Percentiles rank a stretch among this genome's conserved stretches.
These are phyloP conservation scores for Sporopachydermia lactativora DNA, from an alignment of 805 yeast species.

Conservation along the genomic window DNA sequence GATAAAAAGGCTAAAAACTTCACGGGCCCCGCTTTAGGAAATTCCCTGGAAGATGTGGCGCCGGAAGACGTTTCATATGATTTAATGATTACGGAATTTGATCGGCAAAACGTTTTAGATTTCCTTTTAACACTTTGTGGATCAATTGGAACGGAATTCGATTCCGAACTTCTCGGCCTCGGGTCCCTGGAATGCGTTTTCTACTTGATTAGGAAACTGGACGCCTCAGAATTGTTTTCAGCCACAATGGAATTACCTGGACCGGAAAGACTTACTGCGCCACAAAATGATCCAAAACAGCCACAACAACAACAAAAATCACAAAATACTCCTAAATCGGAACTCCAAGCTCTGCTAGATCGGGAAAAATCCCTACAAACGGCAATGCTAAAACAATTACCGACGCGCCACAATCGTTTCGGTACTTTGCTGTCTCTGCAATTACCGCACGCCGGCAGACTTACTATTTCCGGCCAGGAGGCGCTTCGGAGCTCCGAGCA, in stretches of 20 bases:
- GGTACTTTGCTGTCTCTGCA: slow-evolving; percentile 74
- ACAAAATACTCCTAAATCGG: background rate
- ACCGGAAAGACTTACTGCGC: background rate
- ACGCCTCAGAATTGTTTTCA: slow-evolving; percentile 20
- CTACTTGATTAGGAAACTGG: slow-evolving; percentile 44
- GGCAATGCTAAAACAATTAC: slow-evolving; percentile 32
- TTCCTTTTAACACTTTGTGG: slow-evolving; percentile 60
- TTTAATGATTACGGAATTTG: slow-evolving; percentile 41
- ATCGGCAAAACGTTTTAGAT: slow-evolving; percentile 58
- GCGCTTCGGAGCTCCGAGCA: slow-evolving; percentile 37
- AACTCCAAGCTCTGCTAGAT: slow-evolving; percentile 31
- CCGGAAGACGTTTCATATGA: slow-evolving; percentile 56
- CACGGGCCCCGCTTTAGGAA: slow-evolving; percentile 14
- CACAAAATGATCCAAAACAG: background rate
- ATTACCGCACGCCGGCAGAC: slow-evolving; percentile 39
- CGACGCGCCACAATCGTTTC: slow-evolving; percentile 79
- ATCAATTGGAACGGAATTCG: slow-evolving; percentile 50
- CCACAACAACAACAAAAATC: background rate
- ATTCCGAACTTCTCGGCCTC: slow-evolving; percentile 42
- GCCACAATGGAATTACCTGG: slow-evolving; percentile 3
- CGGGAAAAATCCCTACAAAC: slow-evolving; percentile 44
- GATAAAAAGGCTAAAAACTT: slow-evolving; percentile 12
- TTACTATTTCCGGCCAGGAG: slow-evolving; percentile 63
- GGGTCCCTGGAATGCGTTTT: slow-evolving; percentile 58
- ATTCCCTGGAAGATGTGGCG: slow-evolving; percentile 42